Evolutionary conservation across 225 moss, liverwort and hornwort species (phyloP).

Genomic region (Bryum argenteum): DNA sequence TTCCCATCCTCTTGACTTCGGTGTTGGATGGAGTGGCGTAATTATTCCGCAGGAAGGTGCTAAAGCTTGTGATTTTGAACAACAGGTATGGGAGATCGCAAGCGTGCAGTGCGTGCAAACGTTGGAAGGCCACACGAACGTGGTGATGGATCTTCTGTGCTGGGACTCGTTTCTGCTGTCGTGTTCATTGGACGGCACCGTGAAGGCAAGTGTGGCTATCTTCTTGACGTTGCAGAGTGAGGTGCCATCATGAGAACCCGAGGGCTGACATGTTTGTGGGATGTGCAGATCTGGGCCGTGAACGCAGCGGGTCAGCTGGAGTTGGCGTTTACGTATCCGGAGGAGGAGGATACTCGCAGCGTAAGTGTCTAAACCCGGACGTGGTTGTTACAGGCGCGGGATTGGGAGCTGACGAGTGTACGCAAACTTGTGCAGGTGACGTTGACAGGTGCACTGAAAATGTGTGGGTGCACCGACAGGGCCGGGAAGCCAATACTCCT

Average conservation of each 20-base stretch:
- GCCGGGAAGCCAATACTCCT: conserved; percentile 77
- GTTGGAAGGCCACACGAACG: conserved; percentile 78
- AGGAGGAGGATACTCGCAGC: conserved; percentile 66
- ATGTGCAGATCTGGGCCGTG: conserved; percentile 81
- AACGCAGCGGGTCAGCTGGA: conserved; percentile 78
- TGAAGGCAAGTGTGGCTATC: conserved; percentile 54
- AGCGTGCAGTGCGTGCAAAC: conserved; percentile 81
- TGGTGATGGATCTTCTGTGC: conserved; percentile 90
- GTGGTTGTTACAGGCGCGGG: neutral
- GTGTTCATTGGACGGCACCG: conserved; percentile 91
- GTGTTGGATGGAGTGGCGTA: too few species aligned
- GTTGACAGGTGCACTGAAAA: conserved; percentile 72
- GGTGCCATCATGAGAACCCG: too few species aligned
- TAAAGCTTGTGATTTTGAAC: neutral
- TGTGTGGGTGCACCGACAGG: conserved; percentile 82
- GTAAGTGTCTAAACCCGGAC: conserved; percentile 16
- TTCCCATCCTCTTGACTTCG: too few species aligned
- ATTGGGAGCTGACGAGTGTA: conserved; percentile 9
- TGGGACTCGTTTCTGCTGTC: conserved; percentile 97
- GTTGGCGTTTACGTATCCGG: conserved; percentile 72
- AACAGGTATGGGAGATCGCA: conserved; percentile 72
- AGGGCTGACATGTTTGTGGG: neutral
- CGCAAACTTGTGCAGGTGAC: conserved; percentile 44
- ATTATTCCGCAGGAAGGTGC: neutral
- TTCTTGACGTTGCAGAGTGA: neutral